Conservation (phyloP, 2,329 filamentous ascomycete species). For the Claviceps purpurea region DNA sequence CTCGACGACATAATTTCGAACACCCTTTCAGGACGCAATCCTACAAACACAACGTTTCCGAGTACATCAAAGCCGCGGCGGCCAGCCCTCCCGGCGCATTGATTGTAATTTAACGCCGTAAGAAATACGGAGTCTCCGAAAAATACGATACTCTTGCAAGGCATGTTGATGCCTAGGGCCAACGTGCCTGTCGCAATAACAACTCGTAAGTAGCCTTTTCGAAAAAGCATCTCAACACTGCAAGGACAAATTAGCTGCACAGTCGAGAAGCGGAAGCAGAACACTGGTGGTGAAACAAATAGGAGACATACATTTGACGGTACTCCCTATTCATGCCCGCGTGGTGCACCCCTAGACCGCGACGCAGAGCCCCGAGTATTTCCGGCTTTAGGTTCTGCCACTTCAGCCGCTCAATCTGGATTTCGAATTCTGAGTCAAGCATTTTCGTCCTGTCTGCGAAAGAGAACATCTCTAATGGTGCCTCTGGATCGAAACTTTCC, state of each 20-base stretch:
- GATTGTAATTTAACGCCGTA: conserved; percentile 63
- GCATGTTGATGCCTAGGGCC: conserved; percentile 71
- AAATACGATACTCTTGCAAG: conserved; percentile 71
- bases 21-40: conserved; percentile 44
- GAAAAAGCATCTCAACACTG: conserved; percentile 59
- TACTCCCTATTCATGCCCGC: conserved; percentile 69
- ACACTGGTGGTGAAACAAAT: not conserved
- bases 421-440: conserved; percentile 42
- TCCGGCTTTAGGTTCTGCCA: conserved; percentile 29
- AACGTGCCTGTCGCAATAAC: conserved; percentile 66
- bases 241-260: conserved; percentile 3
- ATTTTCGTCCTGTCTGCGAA: conserved; percentile 52
- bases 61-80: conserved; percentile 69
- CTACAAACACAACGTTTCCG: conserved; percentile 69
- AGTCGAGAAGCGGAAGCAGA: not conserved
- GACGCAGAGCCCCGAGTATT: conserved; percentile 46
- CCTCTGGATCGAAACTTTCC: conserved; percentile 54
- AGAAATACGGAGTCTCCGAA: conserved; percentile 59
- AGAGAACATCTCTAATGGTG: conserved; percentile 48
- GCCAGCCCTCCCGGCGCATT: conserved; percentile 64
- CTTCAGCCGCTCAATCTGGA: conserved; percentile 36
- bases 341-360: conserved; percentile 67
- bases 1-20: conserved; percentile 57
- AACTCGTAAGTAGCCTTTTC: conserved; percentile 55
- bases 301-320: conserved; percentile 41